Conservation (phyloP, 2,329 filamentous ascomycete genomes). For the Fusarium proliferatum region DNA sequence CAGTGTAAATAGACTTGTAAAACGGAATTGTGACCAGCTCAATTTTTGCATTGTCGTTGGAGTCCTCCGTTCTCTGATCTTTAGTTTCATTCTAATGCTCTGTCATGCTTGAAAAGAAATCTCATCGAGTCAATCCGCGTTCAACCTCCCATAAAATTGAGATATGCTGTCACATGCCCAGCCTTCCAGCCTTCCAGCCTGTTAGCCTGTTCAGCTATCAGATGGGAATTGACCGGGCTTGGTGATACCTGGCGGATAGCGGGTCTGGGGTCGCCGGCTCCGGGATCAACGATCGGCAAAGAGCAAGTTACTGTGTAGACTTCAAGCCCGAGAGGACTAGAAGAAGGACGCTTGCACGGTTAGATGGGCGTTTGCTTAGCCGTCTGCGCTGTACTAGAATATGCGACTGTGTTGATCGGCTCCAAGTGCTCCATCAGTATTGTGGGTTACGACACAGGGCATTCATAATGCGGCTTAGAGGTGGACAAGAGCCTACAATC, state of each 20-base stretch:
- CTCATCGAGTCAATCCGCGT: background rate
- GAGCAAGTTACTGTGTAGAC: background rate
- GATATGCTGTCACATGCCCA: background rate
- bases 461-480: slow-evolving; percentile 30
- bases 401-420: background rate
- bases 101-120: background rate
- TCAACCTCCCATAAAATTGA: background rate
- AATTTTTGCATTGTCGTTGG: background rate
- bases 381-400: background rate
- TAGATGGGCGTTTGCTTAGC: background rate
- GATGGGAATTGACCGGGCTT: slow-evolving; percentile 28
- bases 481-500: background rate
- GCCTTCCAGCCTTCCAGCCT: slow-evolving; percentile 4
- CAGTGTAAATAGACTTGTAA: background rate
- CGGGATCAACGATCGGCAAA: slow-evolving; percentile 16
- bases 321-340: background rate
- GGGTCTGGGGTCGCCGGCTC: slow-evolving; percentile 27
- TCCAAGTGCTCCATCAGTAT: background rate
- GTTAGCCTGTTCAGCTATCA: slow-evolving; percentile 5
- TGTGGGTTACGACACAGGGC: background rate
- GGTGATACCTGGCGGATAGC: slow-evolving; percentile 17
- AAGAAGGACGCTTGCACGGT: background rate
- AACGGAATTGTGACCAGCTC: background rate
- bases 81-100: background rate
- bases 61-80: background rate